These are phyloP conservation scores for Coleophoma crateriformis DNA, from an alignment of 2,329 filamentous ascomycete genomes.

Conservation along the genomic window DNA sequence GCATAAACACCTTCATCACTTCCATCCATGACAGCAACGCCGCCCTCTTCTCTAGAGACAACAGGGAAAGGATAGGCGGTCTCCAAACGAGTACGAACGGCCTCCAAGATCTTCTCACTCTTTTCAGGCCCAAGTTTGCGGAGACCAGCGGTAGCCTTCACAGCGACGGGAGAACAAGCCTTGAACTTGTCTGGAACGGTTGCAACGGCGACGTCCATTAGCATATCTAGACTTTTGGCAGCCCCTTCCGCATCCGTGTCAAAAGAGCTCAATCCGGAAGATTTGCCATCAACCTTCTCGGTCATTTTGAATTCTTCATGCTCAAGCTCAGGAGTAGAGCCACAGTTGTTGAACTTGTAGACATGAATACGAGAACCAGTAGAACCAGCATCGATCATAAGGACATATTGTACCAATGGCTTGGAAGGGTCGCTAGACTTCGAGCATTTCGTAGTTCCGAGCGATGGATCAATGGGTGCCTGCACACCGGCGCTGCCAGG, in stretches of 20 bases:
- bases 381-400: constrained; percentile 98
- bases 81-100: constrained; percentile 80
- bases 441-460: constrained; percentile 69
- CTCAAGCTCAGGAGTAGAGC: constrained; percentile 89
- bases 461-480: constrained; percentile 51
- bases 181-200: constrained; percentile 85
- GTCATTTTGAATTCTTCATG: constrained; percentile 92
- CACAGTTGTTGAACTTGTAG: constrained; percentile 99
- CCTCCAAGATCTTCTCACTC: constrained; percentile 77
- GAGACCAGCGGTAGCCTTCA: constrained; percentile 94
- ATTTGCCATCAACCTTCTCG: constrained; percentile 70
- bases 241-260: constrained; percentile 80
- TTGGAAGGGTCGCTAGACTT: constrained; percentile 82
- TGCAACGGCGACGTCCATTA: constrained; percentile 81
- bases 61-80: constrained; percentile 92
- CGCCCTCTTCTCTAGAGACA: constrained; percentile 75
- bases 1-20: constrained; percentile 96
- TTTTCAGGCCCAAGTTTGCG: constrained; percentile 78
- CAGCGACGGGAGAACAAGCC: constrained; percentile 89
- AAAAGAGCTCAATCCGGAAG: constrained; percentile 71
- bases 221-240: constrained; percentile 79
- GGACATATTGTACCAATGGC: constrained; percentile 91
- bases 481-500: constrained; percentile 38
- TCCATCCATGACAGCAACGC: constrained; percentile 96
- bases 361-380: constrained; percentile 97